Evolutionary conservation across 2,329 filamentous ascomycete species (phyloP).

Genomic region (Aspergillus unguis): DNA sequence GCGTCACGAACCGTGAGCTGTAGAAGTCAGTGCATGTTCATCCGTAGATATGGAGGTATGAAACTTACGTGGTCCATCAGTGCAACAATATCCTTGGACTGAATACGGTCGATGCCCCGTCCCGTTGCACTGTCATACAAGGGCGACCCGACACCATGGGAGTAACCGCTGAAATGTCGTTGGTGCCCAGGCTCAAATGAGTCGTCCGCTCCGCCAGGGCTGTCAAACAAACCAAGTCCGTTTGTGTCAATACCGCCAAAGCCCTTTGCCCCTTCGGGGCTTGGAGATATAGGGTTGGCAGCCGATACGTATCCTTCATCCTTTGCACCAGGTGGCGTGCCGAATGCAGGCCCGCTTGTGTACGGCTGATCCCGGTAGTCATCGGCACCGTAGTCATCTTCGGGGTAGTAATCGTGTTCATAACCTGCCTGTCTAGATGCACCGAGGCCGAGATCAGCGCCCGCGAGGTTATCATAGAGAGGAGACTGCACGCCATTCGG

Average conservation of each 20-base stretch:
- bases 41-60: background rate
- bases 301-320: conserved; percentile 93
- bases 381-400: conserved; percentile 36
- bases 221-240: conserved; percentile 51
- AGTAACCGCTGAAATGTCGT: conserved; percentile 80
- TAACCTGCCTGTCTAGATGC: conserved; percentile 56
- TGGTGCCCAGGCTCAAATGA: conserved; percentile 60
- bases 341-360: conserved; percentile 40
- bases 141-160: conserved; percentile 84
- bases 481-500: conserved; percentile 37
- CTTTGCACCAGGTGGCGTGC: conserved; percentile 59
- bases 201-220: conserved; percentile 54
- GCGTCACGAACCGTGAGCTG: conserved; percentile 92
- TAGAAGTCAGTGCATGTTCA: conserved; percentile 25
- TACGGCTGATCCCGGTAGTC: conserved; percentile 39
- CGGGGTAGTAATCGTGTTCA: conserved; percentile 60
- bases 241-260: conserved; percentile 55
- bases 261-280: conserved; percentile 46
- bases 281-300: conserved; percentile 55
- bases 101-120: conserved; percentile 81
- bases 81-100: conserved; percentile 94
- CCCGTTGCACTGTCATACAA: conserved; percentile 88
- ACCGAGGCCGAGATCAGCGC: conserved; percentile 53
- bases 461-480: conserved; percentile 30
- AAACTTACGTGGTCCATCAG: conserved; percentile 86